phyloP scores from a whole-genome alignment of 495 filamentous ascomycete genomes.

The Penicillium mononematosum region DNA sequence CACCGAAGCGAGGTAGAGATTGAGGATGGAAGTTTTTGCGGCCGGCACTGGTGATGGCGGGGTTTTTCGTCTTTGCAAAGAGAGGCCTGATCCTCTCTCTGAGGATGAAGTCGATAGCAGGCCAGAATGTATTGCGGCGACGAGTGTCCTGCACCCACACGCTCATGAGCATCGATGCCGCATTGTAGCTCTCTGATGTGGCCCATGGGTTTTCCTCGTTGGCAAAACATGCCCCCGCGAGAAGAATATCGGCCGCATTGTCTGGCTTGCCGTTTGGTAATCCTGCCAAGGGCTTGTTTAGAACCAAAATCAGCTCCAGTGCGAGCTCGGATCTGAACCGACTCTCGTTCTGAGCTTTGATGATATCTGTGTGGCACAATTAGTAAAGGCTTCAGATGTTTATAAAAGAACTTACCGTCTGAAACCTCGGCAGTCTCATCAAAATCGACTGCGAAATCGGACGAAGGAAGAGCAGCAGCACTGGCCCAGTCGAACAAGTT shows the following conservation, averaged over 20 bases:
- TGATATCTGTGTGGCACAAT: slow-evolving; percentile 17
- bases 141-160: slow-evolving; percentile 28
- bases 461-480: slow-evolving; percentile 32
- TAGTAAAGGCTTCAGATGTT: neutral
- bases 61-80: slow-evolving; percentile 64
- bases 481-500: slow-evolving; percentile 40
- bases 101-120: slow-evolving; percentile 57
- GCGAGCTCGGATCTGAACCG: slow-evolving; percentile 29
- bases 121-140: slow-evolving; percentile 28
- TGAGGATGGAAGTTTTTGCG: slow-evolving; percentile 57
- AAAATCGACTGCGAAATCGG: slow-evolving; percentile 32
- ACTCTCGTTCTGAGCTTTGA: slow-evolving; percentile 22
- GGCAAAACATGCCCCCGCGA: slow-evolving; percentile 49
- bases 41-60: slow-evolving; percentile 60
- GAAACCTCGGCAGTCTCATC: slow-evolving; percentile 32
- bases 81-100: slow-evolving; percentile 59
- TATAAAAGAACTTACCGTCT: slow-evolving; percentile 1
- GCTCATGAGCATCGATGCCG: slow-evolving; percentile 42
- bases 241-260: slow-evolving; percentile 26
- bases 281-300: slow-evolving; percentile 15
- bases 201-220: slow-evolving; percentile 55
- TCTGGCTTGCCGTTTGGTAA: slow-evolving; percentile 21
- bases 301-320: slow-evolving; percentile 26
- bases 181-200: slow-evolving; percentile 27
- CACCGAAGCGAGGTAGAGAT: slow-evolving; percentile 41